Conservation (phyloP, 305 asterid species). For the Solanum hybrid region DNA sequence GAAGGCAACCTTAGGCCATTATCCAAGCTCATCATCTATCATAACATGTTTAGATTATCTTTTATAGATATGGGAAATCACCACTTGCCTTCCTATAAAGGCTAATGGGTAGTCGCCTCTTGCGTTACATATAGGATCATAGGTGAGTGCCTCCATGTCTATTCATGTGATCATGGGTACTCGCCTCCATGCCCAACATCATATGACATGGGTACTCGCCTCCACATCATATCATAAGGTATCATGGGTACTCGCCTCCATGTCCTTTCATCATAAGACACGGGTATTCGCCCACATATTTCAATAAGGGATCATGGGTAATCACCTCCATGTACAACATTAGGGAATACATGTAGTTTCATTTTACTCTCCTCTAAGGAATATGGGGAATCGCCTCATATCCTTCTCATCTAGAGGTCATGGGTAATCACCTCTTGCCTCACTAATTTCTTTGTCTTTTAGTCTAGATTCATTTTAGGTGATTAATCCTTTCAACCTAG, state of each 20-base stretch:
- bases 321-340: neutral
- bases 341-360: neutral
- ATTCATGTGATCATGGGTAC: neutral
- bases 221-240: neutral
- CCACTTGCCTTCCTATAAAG: neutral
- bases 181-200: neutral
- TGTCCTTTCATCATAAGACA: neutral
- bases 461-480: neutral
- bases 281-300: neutral
- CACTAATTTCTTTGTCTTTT: neutral
- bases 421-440: neutral
- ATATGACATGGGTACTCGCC: neutral
- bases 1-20: neutral
- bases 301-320: neutral
- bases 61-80: neutral
- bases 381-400: neutral
- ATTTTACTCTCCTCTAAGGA: neutral
- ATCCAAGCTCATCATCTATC: neutral
- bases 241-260: neutral
- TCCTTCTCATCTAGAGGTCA: neutral
- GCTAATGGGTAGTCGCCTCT: neutral
- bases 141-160: neutral
- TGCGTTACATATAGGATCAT: neutral
- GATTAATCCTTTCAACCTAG: neutral
- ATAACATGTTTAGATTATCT: neutral